phyloP scores from a whole-genome alignment of 768 basidiomycete species.

The Leccinum barrowsii region DNA sequence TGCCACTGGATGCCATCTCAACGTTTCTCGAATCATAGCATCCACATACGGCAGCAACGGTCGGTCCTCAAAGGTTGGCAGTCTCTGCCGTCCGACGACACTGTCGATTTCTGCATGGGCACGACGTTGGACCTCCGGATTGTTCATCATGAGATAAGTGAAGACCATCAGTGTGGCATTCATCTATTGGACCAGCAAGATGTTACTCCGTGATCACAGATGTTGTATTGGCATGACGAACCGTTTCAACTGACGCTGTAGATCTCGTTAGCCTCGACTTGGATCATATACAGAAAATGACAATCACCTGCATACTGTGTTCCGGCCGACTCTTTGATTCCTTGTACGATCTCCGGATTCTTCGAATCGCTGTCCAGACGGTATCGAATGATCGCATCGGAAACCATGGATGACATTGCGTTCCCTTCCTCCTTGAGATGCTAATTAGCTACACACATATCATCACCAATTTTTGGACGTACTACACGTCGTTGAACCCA shows the following conservation, averaged over 20 bases:
- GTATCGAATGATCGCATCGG: not conserved
- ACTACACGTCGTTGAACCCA: not conserved
- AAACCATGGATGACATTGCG: not conserved
- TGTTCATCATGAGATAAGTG: not conserved
- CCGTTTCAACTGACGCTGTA: not conserved
- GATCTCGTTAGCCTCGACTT: too few relatives aligned
- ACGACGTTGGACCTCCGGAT: not conserved
- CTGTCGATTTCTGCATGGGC: not conserved
- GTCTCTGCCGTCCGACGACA: not conserved
- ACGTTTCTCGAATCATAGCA: not conserved
- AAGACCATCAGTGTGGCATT: not conserved
- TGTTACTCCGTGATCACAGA: not conserved
- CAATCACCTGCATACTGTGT: not conserved
- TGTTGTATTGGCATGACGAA: not conserved
- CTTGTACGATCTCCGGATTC: not conserved
- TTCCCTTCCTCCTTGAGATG: not conserved
- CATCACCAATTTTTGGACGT: not conserved
- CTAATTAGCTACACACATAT: not conserved
- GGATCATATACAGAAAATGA: not conserved
- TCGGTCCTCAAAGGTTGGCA: not conserved
- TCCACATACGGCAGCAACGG: not conserved
- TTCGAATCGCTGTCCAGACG: not conserved
- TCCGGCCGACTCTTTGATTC: not conserved
- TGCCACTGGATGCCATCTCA: not conserved
- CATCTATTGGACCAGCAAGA: not conserved